These are phyloP conservation scores for Penicillium concentricum DNA, from an alignment of 2,329 filamentous ascomycete species.

Conservation along the genomic window DNA sequence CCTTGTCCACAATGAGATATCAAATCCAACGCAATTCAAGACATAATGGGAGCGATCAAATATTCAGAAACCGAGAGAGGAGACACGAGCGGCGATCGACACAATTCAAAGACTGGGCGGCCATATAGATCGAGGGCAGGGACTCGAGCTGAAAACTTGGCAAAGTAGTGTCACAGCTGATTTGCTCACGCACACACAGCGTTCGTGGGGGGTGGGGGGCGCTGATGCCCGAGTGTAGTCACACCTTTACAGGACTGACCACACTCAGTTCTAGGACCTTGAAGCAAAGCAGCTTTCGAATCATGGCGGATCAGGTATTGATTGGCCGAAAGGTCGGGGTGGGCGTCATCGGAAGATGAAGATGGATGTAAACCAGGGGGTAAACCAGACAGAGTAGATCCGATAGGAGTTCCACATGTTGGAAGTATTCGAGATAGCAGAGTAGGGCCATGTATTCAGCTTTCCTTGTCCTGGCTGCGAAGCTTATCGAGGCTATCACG, in stretches of 20 bases:
- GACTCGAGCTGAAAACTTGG: neutral
- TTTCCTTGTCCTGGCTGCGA: slow-evolving; percentile 27
- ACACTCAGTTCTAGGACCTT: neutral
- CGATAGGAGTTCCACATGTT: neutral
- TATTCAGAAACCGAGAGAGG: too few relatives aligned
- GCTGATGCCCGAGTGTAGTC: neutral
- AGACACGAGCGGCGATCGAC: neutral
- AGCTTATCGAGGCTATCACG: slow-evolving; percentile 42
- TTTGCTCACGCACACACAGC: neutral
- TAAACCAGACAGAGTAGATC: neutral
- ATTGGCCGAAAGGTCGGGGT: neutral
- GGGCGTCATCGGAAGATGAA: neutral
- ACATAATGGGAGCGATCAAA: neutral
- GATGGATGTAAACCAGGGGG: neutral
- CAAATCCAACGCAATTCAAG: neutral
- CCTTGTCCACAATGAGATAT: neutral
- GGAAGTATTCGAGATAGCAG: neutral
- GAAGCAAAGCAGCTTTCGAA: neutral
- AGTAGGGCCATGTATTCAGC: slow-evolving; percentile 15
- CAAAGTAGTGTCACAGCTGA: neutral
- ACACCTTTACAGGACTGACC: neutral
- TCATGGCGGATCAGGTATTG: neutral
- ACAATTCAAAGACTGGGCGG: neutral
- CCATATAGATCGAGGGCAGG: neutral
- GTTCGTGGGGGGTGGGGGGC: too few relatives aligned